Evolutionary conservation across 495 filamentous ascomycete genomes (phyloP), one percentile per base, ranked within the genome.

Genomic region (Chaetomium cochliodes): DNA sequence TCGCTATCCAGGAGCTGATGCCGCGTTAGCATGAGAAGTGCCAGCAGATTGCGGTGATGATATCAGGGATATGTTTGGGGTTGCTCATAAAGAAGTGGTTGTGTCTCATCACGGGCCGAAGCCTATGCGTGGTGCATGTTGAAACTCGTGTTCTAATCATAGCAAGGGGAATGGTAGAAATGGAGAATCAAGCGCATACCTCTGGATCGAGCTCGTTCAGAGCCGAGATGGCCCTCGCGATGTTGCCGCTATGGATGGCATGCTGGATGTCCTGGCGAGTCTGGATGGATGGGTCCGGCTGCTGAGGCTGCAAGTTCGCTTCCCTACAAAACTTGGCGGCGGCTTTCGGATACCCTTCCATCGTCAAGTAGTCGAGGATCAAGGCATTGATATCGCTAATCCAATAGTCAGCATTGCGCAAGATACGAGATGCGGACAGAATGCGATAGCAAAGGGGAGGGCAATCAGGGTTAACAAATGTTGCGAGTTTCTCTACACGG

Each of bases 71-170:
- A 50, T 50, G 16, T 20, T 37, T 37, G 33, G 62, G 54, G 73
- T 77, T 85, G 86, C 82, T 97, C 93, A 97, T 96, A 90, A 30
- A 9, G 13, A 22, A 52, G 88, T 80, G 82, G 87, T 88, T 91
- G 84, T 88, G 89, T 91, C 84, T 97, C 92, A 92, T 92, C 96
- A 91, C 84, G 76, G 86, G 85, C 87, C 85, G 77, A 81, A 86
- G 87, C 81, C 81, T 98, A 92, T 90, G 93, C 92, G 93, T 98
- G 93, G 93, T 99, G 96, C 93, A 98, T 97, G 94, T 66, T 79
- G 75, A 96, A 92, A 92, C 86, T 83, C 80, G 75, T 74, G 75
- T 76, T 91, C 80, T 96, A 96, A 98, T 97, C 93, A 92, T 93
- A 81, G 87, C 86, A 69, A 59, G 39, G 6, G 23, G 37, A 15